These are phyloP conservation scores for Carallia brachiata DNA, from an alignment of 345 rosid genomes.

Conservation along the genomic window DNA sequence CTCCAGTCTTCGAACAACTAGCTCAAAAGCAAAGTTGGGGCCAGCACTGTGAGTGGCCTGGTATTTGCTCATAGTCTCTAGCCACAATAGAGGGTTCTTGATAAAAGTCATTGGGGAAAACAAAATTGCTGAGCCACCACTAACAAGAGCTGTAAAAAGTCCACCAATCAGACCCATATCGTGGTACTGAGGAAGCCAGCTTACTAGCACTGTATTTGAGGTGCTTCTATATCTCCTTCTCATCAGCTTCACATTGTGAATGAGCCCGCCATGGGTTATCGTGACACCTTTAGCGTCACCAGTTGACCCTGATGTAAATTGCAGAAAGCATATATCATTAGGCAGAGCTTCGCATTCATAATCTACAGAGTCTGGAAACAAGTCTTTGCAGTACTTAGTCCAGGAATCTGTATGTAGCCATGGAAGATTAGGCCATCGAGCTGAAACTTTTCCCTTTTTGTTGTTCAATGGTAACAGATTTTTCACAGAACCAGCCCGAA, in stretches of 20 bases:
- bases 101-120: constrained; percentile 64
- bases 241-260: constrained; percentile 70
- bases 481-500: constrained; percentile 58
- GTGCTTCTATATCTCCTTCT: constrained; percentile 48
- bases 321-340: constrained; percentile 55
- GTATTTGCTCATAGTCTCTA: constrained; percentile 52
- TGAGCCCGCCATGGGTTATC: constrained; percentile 61
- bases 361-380: constrained; percentile 10
- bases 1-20: constrained; percentile 53
- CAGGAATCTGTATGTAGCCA: constrained; percentile 72
- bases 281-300: constrained; percentile 75
- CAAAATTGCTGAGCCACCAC: constrained; percentile 56
- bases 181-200: constrained; percentile 82
- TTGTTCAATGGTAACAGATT: constrained; percentile 38
- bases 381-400: constrained; percentile 40
- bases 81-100: constrained; percentile 64
- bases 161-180: constrained; percentile 80
- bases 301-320: constrained; percentile 70
- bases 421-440: constrained; percentile 60
- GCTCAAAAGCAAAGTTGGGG: constrained; percentile 67
- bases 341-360: constrained; percentile 34
- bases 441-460: constrained; percentile 33
- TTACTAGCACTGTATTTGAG: constrained; percentile 54
- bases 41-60: constrained; percentile 67
- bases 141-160: constrained; percentile 57